Conservation (phyloP, 441 rosid genomes). For the Jatropha podagrica region DNA sequence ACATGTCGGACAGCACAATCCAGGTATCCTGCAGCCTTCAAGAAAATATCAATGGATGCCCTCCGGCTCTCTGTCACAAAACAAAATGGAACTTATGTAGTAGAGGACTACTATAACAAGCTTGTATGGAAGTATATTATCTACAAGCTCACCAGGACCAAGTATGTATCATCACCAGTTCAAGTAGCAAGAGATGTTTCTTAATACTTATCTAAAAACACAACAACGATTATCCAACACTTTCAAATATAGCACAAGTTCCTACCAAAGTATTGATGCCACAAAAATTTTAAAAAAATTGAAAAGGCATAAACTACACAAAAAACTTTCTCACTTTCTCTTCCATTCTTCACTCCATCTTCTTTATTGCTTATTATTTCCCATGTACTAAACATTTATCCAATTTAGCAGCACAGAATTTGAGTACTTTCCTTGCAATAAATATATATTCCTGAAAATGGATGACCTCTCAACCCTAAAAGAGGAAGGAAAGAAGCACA, state of each 20-base stretch:
- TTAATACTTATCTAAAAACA: not conserved
- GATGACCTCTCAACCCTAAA: not conserved
- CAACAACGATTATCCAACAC: not conserved
- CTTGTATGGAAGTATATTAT: not conserved
- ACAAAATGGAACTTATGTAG: conserved; percentile 20
- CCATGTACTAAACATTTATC: conserved; percentile 6
- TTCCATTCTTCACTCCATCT: not conserved
- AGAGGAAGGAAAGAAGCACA: not conserved
- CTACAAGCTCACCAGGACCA: not conserved
- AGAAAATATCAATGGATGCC: conserved; percentile 83
- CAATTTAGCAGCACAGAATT: not conserved
- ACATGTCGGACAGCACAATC: conserved; percentile 92
- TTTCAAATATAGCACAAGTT: not conserved
- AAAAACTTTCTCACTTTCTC: not conserved
- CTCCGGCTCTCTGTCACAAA: conserved; percentile 72
- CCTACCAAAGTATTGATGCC: not conserved
- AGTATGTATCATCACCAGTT: not conserved
- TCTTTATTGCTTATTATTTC: not conserved
- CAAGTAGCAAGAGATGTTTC: not conserved
- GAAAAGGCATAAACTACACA: not conserved
- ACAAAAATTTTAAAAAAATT: not conserved
- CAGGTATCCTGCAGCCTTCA: conserved; percentile 97
- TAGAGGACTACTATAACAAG: not conserved
- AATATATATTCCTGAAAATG: not conserved
- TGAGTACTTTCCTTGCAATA: not conserved